Evolutionary conservation across 106 monocot genomes (phyloP), one percentile per base, ranked within the genome.

Genomic region (Triglochin maritima): DNA sequence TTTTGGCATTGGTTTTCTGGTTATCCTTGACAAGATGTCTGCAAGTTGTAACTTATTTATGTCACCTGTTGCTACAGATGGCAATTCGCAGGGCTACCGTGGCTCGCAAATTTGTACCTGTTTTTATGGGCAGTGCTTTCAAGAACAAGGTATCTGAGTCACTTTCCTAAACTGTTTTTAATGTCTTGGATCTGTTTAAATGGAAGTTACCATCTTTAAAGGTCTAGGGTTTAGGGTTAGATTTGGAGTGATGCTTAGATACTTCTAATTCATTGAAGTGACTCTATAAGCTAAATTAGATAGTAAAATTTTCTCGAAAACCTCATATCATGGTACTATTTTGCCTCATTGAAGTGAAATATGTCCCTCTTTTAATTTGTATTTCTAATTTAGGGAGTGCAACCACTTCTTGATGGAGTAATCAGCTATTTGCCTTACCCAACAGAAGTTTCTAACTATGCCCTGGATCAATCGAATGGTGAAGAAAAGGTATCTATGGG

Each of bases 41-140:
- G 29, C 29, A 29, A 29, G 29, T 29, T 29, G 29, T 29, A 29
- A 29, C 29, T 29, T 29, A 29, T 29, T 29, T 29, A 29, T 29
- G 29, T 29, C 1, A 1, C 1, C 67, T 7, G 56, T 74, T 62
- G 55, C 46, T 49, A 45, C 75, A 95, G 96, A 85, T 83, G 79
- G 96, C 96, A 60, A 88, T 96, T 63, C 90, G 96, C 13, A 83
- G 96, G 67, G 96, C 91, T 57, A 96, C 96, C 49, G 57, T 96
- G 58, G 64, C 96, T 17, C 87, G 86, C 13, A 91, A 96, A 61
- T 96, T 96, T 71, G 86, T 96, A 9, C 95, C 95, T 29, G 83
- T 96, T 66, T 96, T 66, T 75, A 96, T 96, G 95, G 95, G 95
- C 67, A 96, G 95, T 77, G 95, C 95, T 66, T 96, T 96, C 73